Percentiles rank a stretch among this genome's conserved stretches.
Evolutionary conservation across 1,139 yeast genomes (phyloP).

Genomic region (Nakaseomyces uthaithaninus): DNA sequence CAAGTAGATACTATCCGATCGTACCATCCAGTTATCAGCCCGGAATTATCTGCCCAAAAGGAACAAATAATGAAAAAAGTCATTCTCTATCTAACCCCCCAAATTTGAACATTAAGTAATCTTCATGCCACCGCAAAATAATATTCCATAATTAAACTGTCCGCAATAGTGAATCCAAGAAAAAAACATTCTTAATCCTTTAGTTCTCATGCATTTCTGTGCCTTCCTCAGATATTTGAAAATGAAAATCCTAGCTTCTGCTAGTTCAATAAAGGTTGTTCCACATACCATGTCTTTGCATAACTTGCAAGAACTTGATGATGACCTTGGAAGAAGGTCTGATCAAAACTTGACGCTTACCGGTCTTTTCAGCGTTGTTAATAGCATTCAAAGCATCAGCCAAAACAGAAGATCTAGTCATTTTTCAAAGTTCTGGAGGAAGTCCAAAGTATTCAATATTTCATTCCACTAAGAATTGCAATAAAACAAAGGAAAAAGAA

Average conservation of each 20-base stretch:
- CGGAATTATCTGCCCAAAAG: slow-evolving; percentile 38
- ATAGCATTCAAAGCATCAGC: slow-evolving; percentile 98
- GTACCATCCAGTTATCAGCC: slow-evolving; percentile 96
- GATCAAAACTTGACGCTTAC: slow-evolving; percentile 97
- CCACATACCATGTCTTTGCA: slow-evolving; percentile 86
- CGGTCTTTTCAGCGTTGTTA: slow-evolving; percentile 99
- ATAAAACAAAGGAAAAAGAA: not conserved
- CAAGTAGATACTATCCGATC: slow-evolving; percentile 48
- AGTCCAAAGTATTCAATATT: not conserved
- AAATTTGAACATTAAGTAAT: too few relatives aligned
- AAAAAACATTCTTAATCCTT: too few relatives aligned
- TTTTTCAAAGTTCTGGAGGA: slow-evolving; percentile 33
- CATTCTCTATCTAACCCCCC: not conserved
- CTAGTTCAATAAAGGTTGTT: not conserved
- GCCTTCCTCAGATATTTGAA: not conserved
- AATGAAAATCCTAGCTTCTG: not conserved
- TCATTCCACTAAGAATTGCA: not conserved
- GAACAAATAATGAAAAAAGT: not conserved
- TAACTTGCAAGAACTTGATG: slow-evolving; percentile 91
- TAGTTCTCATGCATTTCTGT: too few relatives aligned
- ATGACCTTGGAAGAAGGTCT: slow-evolving; percentile 99
- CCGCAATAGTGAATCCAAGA: too few relatives aligned
- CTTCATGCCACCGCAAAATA: too few relatives aligned
- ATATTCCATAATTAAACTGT: too few relatives aligned
- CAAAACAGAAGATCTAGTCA: slow-evolving; percentile 98